Percentiles rank a stretch among this genome's conserved stretches.
These are phyloP conservation scores for Diplotaxis tenuifolia DNA, from an alignment of 345 rosid genomes.

Conservation along the genomic window DNA sequence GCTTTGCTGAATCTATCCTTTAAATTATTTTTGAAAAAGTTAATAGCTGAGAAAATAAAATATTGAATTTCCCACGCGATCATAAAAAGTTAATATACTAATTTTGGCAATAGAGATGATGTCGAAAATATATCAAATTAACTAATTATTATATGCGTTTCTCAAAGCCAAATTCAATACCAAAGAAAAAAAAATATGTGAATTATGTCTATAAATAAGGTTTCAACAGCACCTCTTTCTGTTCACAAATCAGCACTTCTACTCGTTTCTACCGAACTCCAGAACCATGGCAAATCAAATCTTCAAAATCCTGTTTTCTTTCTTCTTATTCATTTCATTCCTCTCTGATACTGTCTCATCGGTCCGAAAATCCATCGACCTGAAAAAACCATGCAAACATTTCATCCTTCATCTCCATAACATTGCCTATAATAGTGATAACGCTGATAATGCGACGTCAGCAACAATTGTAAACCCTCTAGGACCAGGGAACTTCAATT, in stretches of 20 bases:
- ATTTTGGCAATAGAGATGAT: too few relatives aligned
- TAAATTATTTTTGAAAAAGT: neutral
- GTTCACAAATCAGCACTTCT: neutral
- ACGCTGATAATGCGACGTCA: too few relatives aligned
- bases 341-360: too few relatives aligned
- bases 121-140: neutral
- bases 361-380: too few relatives aligned
- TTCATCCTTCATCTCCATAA: too few relatives aligned
- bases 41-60: neutral
- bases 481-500: too few relatives aligned
- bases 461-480: too few relatives aligned
- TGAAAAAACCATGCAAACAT: too few relatives aligned
- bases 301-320: too few relatives aligned
- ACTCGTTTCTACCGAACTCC: neutral
- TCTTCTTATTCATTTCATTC: too few relatives aligned
- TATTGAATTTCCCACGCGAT: neutral
- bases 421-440: too few relatives aligned
- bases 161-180: neutral
- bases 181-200: neutral
- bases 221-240: neutral
- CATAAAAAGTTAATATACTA: neutral
- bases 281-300: neutral
- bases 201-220: neutral
- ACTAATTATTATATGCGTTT: neutral
- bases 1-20: neutral